These are phyloP conservation scores for bread wheat (Triticum aestivum) DNA, from an alignment of 176 grass and related monocot genomes.

Conservation along the genomic window DNA sequence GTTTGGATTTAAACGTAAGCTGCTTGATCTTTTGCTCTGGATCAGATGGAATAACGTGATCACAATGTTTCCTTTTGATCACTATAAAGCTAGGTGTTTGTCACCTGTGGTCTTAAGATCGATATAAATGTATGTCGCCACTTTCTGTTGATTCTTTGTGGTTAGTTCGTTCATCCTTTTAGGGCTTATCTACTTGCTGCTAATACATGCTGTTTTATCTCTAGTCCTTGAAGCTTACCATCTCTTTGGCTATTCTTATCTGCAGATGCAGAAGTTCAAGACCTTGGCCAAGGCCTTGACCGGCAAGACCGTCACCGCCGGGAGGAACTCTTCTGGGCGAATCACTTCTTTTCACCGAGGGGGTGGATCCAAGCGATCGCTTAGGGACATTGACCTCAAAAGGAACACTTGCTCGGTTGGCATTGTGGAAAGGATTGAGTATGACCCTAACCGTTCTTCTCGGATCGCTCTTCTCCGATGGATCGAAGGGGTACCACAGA, in stretches of 20 bases:
- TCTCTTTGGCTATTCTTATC: neutral
- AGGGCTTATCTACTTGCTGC: neutral
- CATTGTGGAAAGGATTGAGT: slow-evolving; percentile 5
- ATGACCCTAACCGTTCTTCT: neutral
- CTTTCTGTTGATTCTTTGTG: too few species aligned
- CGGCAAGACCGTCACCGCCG: neutral
- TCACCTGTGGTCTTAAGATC: neutral
- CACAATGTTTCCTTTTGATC: neutral
- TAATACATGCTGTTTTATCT: neutral
- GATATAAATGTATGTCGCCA: too few species aligned
- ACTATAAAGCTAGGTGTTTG: neutral
- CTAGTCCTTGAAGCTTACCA: neutral
- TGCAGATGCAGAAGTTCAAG: slow-evolving; percentile 9
- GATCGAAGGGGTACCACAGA: neutral
- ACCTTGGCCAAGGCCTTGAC: slow-evolving; percentile 5
- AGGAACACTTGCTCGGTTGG: neutral
- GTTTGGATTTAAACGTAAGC: neutral
- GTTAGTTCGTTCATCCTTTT: too few species aligned
- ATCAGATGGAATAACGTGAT: neutral
- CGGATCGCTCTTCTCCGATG: neutral
- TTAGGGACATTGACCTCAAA: neutral
- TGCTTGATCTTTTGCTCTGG: neutral
- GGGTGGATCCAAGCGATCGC: neutral
- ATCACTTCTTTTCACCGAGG: slow-evolving; percentile 8
- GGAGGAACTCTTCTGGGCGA: neutral